Percentiles rank a stretch among this genome's conserved stretches.
Conservation (phyloP, 2,329 filamentous ascomycete species). For the Fusarium sp. region DNA sequence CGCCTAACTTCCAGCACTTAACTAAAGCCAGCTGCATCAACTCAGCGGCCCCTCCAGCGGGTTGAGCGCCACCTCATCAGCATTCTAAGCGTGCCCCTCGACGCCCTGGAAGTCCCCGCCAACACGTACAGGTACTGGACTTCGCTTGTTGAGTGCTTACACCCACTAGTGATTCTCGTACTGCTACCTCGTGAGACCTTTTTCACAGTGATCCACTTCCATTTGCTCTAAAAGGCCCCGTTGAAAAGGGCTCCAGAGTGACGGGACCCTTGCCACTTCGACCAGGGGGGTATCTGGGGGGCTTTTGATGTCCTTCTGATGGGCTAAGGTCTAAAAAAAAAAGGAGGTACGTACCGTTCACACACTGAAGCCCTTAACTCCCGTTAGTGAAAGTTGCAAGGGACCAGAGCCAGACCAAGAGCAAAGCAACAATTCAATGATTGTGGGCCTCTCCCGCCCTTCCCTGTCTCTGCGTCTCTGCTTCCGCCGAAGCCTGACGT, state of each 20-base stretch:
- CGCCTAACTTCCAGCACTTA: constrained; percentile 28
- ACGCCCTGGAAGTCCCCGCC: constrained; percentile 17
- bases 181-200: constrained; percentile 30
- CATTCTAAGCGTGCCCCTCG: constrained; percentile 24
- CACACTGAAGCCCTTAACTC: constrained; percentile 17
- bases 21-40: constrained; percentile 20
- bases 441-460: constrained; percentile 36
- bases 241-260: constrained; percentile 34
- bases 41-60: constrained; percentile 34
- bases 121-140: constrained; percentile 28
- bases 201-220: constrained; percentile 13
- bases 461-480: constrained; percentile 17
- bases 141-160: constrained; percentile 1
- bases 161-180: constrained; percentile 16
- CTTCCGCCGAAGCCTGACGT: constrained; percentile 36
- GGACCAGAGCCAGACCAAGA: constrained; percentile 29
- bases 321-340: constrained; percentile 28
- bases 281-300: constrained; percentile 33
- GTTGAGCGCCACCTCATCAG: constrained; percentile 38
- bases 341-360: constrained; percentile 23
- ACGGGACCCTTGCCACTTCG: constrained; percentile 40
- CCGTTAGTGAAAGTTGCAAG: constrained; percentile 18
- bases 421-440: constrained; percentile 38
- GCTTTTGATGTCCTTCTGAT: constrained; percentile 26
- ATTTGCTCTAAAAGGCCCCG: constrained; percentile 19